Base-by-base conservation (phyloP, 768 basidiomycete species). In the Calocera viscosa region DNA sequence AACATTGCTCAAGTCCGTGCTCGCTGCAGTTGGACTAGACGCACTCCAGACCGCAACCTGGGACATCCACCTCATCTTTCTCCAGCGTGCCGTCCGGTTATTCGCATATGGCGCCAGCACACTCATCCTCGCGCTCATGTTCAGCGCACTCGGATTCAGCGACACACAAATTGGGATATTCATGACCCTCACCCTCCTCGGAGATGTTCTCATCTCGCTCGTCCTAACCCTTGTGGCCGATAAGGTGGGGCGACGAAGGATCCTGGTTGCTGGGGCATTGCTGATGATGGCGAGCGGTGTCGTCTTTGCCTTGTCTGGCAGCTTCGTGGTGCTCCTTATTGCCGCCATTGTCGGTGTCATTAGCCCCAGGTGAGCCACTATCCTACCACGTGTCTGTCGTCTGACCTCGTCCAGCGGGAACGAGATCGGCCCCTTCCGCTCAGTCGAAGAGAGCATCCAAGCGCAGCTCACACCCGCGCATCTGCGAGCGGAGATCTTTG, bases 401-500 rank as follows among this genome's bases (percentile, higher is more conserved):
- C 53, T 60, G 30, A 60, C 53, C 53, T 28, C 5, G 7, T 19
- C 24, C 22, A 60, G 53, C 30, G 53, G 73, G 16, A 65, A 66
- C 11, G 73, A 73, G 39, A 72, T 73, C 65, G 73, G 73, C 1
- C 73, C 73, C 17, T 73, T 73, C 63, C 66, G 73, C 65, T 70
- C 73, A 1, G 71, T 73, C 35, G 73, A 73, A 47, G 73, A 73
- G 53, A 72, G 71, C 8, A 72, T 72, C 16, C 43, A 72, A 47
- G 71, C 73, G 19, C 69, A 72, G 33, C 49, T 72, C 11, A 71
- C 73, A 1, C 64, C 67, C 1, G 30, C 63, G 10, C 67, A 71
- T 11, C 65, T 65, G 2, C 63, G 72, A 32, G 67, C 34, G n/a
- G 64, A 70, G 41, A 71, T 72, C 28, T 60, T 72, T 33, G 65